phyloP scores from a whole-genome alignment of 352 stramenopile genomes.

The Globisporangium cylindrosporum region DNA sequence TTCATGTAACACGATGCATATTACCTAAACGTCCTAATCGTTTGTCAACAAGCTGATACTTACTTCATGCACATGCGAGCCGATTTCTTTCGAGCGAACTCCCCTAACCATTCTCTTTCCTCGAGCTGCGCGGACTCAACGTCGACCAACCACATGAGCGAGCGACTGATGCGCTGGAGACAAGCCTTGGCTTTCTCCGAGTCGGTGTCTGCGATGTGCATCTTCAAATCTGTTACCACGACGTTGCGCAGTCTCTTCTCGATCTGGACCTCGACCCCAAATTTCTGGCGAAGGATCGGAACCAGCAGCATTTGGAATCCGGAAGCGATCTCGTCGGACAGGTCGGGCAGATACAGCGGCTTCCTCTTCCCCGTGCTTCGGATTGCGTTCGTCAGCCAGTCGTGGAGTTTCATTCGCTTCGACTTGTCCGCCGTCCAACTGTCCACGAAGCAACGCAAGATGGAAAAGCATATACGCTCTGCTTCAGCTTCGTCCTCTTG shows the following conservation, averaged over 20 bases:
- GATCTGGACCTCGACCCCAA: conserved; percentile 55
- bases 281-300: conserved; percentile 52
- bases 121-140: conserved; percentile 40
- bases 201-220: conserved; percentile 33
- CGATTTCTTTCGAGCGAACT: conserved; percentile 33
- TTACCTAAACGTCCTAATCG: background rate
- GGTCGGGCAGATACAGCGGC: conserved; percentile 55
- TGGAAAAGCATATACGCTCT: conserved; percentile 58
- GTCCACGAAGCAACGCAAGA: conserved; percentile 54
- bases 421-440: conserved; percentile 69
- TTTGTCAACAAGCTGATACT: background rate
- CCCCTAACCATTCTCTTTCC: conserved; percentile 37
- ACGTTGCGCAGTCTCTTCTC: conserved; percentile 58
- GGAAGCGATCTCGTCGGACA: conserved; percentile 58
- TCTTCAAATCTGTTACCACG: conserved; percentile 59
- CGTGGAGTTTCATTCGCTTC: conserved; percentile 67
- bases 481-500: conserved; percentile 41
- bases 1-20: background rate
- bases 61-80: conserved; percentile 9
- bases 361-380: conserved; percentile 45
- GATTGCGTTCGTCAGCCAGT: conserved; percentile 73
- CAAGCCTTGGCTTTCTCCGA: conserved; percentile 29
- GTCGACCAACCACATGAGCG: conserved; percentile 50
- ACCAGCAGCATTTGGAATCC: conserved; percentile 63
- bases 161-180: conserved; percentile 53